Evolutionary conservation across 129 eudicot genomes (phyloP).

Genomic region (Lonicera japonica): DNA sequence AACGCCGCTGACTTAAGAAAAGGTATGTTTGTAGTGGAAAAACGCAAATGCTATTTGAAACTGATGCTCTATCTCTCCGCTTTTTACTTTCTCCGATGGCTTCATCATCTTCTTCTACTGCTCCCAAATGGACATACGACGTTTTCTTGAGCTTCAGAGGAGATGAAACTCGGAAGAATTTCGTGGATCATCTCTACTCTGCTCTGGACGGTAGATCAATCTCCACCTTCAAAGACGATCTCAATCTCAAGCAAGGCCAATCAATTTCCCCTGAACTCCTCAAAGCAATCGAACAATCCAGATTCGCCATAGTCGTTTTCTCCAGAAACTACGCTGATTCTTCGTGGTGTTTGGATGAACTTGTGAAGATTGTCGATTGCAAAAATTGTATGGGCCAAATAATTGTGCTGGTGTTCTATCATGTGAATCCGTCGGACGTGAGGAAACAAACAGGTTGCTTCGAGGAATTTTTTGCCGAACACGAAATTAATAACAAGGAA

Average conservation of each 20-base stretch:
- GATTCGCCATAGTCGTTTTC: slow-evolving; percentile 1
- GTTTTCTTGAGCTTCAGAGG: slow-evolving; percentile 10
- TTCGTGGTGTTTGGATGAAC: slow-evolving; percentile 9
- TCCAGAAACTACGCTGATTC: slow-evolving; percentile 2
- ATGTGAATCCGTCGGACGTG: background rate
- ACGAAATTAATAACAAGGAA: background rate
- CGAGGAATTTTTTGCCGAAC: slow-evolving; percentile 8
- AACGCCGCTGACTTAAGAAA: too few relatives aligned
- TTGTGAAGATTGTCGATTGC: background rate
- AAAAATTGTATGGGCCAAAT: background rate
- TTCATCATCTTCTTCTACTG: background rate
- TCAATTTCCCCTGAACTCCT: background rate
- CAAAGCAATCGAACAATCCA: slow-evolving; percentile 2
- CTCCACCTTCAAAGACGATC: slow-evolving; percentile 5
- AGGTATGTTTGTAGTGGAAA: too few relatives aligned
- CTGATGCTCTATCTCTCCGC: too few relatives aligned
- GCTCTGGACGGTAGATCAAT: background rate
- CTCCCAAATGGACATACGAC: slow-evolving; percentile 1
- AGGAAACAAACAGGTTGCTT: background rate
- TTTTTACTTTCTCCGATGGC: too few relatives aligned
- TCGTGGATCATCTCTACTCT: slow-evolving; percentile 7
- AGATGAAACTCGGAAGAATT: slow-evolving; percentile 3
- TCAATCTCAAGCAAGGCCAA: background rate
- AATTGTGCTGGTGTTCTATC: background rate
- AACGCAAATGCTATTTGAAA: too few relatives aligned